A percentile compares a stretch with the other conserved stretches of the same genome.
phyloP scores from a whole-genome alignment of 306 rosid genomes.

The Quillaja saponaria region DNA sequence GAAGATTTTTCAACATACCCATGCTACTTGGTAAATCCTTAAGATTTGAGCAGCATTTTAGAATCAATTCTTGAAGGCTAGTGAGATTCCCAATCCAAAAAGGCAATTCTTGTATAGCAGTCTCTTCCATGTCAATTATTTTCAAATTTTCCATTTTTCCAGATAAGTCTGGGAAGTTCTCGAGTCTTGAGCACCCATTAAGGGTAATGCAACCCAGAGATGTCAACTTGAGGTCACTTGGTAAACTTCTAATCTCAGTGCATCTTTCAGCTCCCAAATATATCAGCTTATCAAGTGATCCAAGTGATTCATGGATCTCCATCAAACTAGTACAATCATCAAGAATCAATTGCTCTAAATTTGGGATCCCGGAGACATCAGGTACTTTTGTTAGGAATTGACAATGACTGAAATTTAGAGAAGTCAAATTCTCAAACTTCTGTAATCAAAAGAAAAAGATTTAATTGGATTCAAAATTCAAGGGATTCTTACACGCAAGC shows the following conservation, averaged over 20 bases:
- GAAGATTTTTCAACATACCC: conserved; percentile 29
- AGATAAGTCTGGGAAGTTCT: conserved; percentile 23
- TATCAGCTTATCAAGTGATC: conserved; percentile 31
- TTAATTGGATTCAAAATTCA: background rate
- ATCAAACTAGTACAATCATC: conserved; percentile 30
- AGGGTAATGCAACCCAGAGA: conserved; percentile 29
- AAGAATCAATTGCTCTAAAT: conserved; percentile 24
- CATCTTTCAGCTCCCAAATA: conserved; percentile 30
- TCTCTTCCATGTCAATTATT: conserved; percentile 23
- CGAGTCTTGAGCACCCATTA: conserved; percentile 30
- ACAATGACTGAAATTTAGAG: conserved; percentile 26
- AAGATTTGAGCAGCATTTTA: conserved; percentile 31
- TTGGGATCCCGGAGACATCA: conserved; percentile 36
- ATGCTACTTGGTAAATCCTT: conserved; percentile 20
- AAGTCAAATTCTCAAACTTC: conserved; percentile 26
- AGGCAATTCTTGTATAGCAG: conserved; percentile 37
- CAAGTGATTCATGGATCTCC: conserved; percentile 35
- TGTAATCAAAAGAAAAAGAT: conserved; percentile 22
- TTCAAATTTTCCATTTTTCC: conserved; percentile 29
- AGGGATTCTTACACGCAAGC: background rate
- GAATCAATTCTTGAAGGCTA: conserved; percentile 22
- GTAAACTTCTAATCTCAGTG: conserved; percentile 30
- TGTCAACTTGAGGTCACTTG: conserved; percentile 23
- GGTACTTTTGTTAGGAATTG: conserved; percentile 29
- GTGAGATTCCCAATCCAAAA: conserved; percentile 20